Evolutionary conservation across 2,329 filamentous ascomycete genomes (phyloP).

Genomic region (Podosphaera xanthii): DNA sequence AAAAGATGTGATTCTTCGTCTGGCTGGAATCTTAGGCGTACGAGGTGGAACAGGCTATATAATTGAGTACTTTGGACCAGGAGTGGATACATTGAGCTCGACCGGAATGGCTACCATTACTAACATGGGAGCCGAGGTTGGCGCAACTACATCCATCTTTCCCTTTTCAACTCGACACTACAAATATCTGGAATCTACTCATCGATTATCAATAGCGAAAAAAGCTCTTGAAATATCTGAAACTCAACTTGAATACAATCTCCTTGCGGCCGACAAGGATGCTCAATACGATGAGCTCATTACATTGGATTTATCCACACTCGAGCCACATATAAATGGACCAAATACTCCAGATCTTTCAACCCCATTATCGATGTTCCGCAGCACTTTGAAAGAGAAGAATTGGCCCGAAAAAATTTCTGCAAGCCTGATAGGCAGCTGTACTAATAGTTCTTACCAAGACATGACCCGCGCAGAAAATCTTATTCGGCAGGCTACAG

Average conservation of each 20-base stretch:
- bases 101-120: conserved; percentile 85
- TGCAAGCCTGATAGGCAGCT: conserved; percentile 90
- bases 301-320: conserved; percentile 82
- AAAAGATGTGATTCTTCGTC: conserved; percentile 82
- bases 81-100: conserved; percentile 68
- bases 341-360: conserved; percentile 97
- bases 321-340: conserved; percentile 96
- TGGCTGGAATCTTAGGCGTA: conserved; percentile 79
- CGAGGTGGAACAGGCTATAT: conserved; percentile 84
- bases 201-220: conserved; percentile 29
- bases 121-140: conserved; percentile 70
- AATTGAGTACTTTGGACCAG: conserved; percentile 82
- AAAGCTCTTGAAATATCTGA: conserved; percentile 14
- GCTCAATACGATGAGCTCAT: conserved; percentile 91
- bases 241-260: conserved; percentile 26
- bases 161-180: conserved; percentile 70
- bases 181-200: conserved; percentile 69
- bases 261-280: conserved; percentile 64
- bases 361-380: conserved; percentile 94
- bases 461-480: conserved; percentile 89
- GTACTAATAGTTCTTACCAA: conserved; percentile 73
- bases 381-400: conserved; percentile 80
- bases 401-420: conserved; percentile 92
- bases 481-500: conserved; percentile 73
- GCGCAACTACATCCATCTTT: conserved; percentile 58